A percentile compares a stretch with the other conserved stretches of the same genome.
Evolutionary conservation across 805 yeast genomes (phyloP).

Genomic region (Ogataea paraovalis): DNA sequence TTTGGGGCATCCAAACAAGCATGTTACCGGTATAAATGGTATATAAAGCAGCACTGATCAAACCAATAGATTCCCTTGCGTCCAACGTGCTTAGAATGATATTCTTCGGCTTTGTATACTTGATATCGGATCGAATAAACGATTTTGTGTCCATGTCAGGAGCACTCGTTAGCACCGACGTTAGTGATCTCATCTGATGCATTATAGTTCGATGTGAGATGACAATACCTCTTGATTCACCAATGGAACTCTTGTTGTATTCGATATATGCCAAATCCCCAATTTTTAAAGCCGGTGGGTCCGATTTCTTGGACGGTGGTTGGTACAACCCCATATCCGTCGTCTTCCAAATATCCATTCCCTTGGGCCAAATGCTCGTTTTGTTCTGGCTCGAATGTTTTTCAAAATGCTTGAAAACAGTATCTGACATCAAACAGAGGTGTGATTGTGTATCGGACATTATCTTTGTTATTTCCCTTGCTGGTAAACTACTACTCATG

Average conservation of each 20-base stretch:
- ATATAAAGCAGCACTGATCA: slow-evolving; percentile 75
- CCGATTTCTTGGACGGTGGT: slow-evolving; percentile 50
- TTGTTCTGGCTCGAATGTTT: slow-evolving; percentile 39
- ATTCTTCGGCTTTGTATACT: slow-evolving; percentile 43
- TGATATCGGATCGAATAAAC: slow-evolving; percentile 50
- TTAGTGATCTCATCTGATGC: slow-evolving; percentile 80
- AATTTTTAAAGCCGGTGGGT: slow-evolving; percentile 61
- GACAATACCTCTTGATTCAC: slow-evolving; percentile 90
- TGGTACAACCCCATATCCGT: slow-evolving; percentile 78
- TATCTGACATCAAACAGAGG: slow-evolving; percentile 75
- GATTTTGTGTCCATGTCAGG: slow-evolving; percentile 39
- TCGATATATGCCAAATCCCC: slow-evolving; percentile 93
- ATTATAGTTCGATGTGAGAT: slow-evolving; percentile 83
- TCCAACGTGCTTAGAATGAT: slow-evolving; percentile 64
- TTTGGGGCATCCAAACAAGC: slow-evolving; percentile 73
- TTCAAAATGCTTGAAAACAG: slow-evolving; percentile 72
- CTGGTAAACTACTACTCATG: slow-evolving; percentile 67
- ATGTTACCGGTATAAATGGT: slow-evolving; percentile 83
- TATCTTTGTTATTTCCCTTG: slow-evolving; percentile 66
- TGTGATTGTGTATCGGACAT: slow-evolving; percentile 72
- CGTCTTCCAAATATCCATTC: slow-evolving; percentile 75
- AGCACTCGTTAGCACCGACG: slow-evolving; percentile 62
- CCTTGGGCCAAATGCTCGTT: slow-evolving; percentile 56
- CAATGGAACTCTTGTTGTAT: slow-evolving; percentile 83
- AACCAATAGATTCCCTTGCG: slow-evolving; percentile 77